phyloP scores from a whole-genome alignment of 257 asterid species.

The Eustoma russellianum region DNA sequence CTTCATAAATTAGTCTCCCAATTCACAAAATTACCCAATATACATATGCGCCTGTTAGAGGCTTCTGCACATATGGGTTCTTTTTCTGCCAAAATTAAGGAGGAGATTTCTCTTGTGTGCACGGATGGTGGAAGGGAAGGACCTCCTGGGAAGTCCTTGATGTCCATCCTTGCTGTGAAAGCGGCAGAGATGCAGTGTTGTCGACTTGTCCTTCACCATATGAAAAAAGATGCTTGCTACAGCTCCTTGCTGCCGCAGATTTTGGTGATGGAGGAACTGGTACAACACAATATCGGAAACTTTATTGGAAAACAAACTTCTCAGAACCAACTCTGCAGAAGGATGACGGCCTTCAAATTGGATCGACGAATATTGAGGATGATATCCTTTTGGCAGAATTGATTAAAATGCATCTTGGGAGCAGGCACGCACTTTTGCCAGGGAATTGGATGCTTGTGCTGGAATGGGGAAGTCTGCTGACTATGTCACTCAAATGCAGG shows the following conservation, averaged over 20 bases:
- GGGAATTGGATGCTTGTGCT: slow-evolving; percentile 82
- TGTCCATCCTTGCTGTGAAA: slow-evolving; percentile 61
- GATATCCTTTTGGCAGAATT: slow-evolving; percentile 73
- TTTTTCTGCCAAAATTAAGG: slow-evolving; percentile 78
- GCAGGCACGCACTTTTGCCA: slow-evolving; percentile 95
- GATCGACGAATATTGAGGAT: slow-evolving; percentile 74
- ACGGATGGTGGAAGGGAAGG: slow-evolving; percentile 48
- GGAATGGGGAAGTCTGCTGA: slow-evolving; percentile 83
- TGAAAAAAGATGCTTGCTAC: slow-evolving; percentile 82
- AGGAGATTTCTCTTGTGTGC: slow-evolving; percentile 51
- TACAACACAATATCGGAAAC: slow-evolving; percentile 57
- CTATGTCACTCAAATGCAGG: slow-evolving; percentile 96
- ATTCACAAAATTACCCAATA: too few species aligned
- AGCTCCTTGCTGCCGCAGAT: slow-evolving; percentile 83
- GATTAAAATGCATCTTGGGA: slow-evolving; percentile 90
- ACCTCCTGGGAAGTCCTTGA: slow-evolving; percentile 55
- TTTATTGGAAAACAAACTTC: slow-evolving; percentile 76
- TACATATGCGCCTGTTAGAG: slow-evolving; percentile 94
- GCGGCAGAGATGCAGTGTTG: slow-evolving; percentile 93
- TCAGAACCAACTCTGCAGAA: slow-evolving; percentile 91
- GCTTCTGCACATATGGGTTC: slow-evolving; percentile 95
- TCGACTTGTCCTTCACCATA: slow-evolving; percentile 79
- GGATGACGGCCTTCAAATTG: slow-evolving; percentile 75
- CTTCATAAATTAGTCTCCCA: too few species aligned
- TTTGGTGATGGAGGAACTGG: slow-evolving; percentile 89